Evolutionary conservation across 331 rosid species (phyloP), one percentile per base, ranked within the genome.

Genomic region (Ulmus americana): DNA sequence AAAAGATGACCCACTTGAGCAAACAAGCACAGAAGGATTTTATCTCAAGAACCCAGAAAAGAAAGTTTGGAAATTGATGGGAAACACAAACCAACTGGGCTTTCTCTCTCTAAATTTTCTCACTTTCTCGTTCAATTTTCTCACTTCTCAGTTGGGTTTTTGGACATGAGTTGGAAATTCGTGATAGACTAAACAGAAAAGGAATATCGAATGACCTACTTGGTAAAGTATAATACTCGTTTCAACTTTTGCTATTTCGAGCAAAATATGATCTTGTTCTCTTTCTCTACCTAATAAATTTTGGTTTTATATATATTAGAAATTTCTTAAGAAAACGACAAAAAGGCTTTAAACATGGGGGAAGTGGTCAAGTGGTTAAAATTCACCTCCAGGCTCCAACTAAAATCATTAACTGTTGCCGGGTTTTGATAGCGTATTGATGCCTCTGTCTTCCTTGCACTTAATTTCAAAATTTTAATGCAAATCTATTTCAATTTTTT

Each of bases 1-100:
- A 76, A 74, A 72, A 77, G 76, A 74, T 81, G 91, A 82, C 89
- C 89, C 95, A 90, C 86, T 82, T 82, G 79, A 71, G 84, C 45
- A 45, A 43, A 57, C 76, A 61, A 74, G 67, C 48, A 40, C 55
- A 70, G 59, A 76, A 72, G 84, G 82, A 84, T 83, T 76, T 80
- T 28, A 28, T 28, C 35, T 28, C 65, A 81, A 81, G 83, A 84
- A 74, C 85, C 82, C 84, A 79, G 68, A 67, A 69, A 74, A 77
- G 67, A 77, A 69, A 75, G 80, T 28, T 13, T 50, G 39, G 7
- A 77, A 70, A 81, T 77, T 85, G 88, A 87, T 90, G 90, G 82
- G 82, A 90, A 85, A 78, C 85, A 76, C 83, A 76, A 67, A 56
- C 80, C 72, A 69, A 78, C 49, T 70, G 63, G 35, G 70, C 77